Base-by-base conservation (phyloP, 2,329 filamentous ascomycete genomes). In the Aspergillus tubingensis region DNA sequence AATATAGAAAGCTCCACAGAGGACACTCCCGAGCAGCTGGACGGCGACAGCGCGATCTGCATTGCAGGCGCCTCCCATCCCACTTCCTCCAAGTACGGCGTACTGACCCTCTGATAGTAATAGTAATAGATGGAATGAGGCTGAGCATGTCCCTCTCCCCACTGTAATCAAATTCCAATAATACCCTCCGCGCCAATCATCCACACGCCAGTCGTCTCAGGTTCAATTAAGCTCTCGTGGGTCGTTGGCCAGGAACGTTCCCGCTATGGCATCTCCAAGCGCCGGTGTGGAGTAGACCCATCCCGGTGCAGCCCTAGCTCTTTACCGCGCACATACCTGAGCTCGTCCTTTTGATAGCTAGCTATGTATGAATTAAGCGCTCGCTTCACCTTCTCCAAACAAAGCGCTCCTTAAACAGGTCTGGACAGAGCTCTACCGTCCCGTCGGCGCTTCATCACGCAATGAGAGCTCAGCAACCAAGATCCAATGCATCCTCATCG, bases 181-280 rank as follows among this genome's bases (percentile, higher is more conserved):
- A 36, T 36, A 55, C 23, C 39, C 30, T 44, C 53, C 53, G 17
- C 36, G 17, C 39, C 53, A 52, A 51, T 51, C 47, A n/a, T n/a
- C 23, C 36, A 23, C n/a, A 44, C 47, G 53, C 27, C 41, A 41
- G 19, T n/a, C 59, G 65, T 64, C 47, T 67, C 62, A 67, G 44
- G 58, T 67, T 41, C 23, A 57, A 60, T 58, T 66, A 66, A 63
- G 61, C 65, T 67, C 60, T 27, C 41, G 50, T 52, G 67, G 64
- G 59, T 66, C 32, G 67, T 68, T 73, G 72, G 71, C 61, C 67
- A 64, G 67, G 65, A 69, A 38, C 47, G 21, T 48, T 43, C 53
- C 49, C 59, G 54, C 51, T 53, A 59, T 47, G 17, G 43, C 7
- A 11, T 47, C 63, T 65, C 48, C 67, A 73, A 67, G 71, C 72